Base-by-base conservation (phyloP, 1,139 yeast species). In the Lizanozyma gosingica region DNA sequence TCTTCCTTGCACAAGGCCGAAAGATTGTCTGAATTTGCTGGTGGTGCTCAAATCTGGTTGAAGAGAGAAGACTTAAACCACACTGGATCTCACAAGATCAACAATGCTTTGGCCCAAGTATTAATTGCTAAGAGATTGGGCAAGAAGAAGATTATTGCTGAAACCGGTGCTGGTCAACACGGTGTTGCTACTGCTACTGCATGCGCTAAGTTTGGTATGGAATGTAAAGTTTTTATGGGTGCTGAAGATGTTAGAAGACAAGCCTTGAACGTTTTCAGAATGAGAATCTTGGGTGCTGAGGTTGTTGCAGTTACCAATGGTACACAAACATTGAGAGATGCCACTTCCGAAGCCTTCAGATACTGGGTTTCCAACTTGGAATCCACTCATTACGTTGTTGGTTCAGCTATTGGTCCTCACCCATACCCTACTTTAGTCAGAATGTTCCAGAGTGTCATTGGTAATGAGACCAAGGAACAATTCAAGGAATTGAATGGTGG, bases 151-250 rank as follows among this genome's bases (percentile, higher is more conserved):
- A 78, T 92, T 46, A 92, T 92, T 59, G 99, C 99, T 37, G 99
- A 92, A 68, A 92, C 99, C 37, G 99, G 99, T 63, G 99, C 99
- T 41, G 99, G 99, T 47, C 99, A 92, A 70, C 99, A 92, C 60
- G 99, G 99, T 68, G 99, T 92, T 36, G 99, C 99, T 37, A 92
- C 98, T 43, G 99, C 99, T 27, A 92, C 98, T 42, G 97, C 95
- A 0, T 90, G 96, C 67, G 99, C 99, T 50, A 94, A 92, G 62
- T 92, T 92, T 53, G 98, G 98, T 40, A 62, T 92, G 63, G 79
- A 84, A 58, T 92, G 98, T 70, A 86, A 87, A n/a, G 95, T 92
- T 34, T 92, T 79, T 57, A 92, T 92, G 99, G 99, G 99, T 47
- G 97, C 97, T 39, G 98, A 92, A 65, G 99, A 92, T 67, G 95